These are phyloP conservation scores for Leccinum aurantiacum DNA, from an alignment of 768 basidiomycete genomes.

Conservation along the genomic window DNA sequence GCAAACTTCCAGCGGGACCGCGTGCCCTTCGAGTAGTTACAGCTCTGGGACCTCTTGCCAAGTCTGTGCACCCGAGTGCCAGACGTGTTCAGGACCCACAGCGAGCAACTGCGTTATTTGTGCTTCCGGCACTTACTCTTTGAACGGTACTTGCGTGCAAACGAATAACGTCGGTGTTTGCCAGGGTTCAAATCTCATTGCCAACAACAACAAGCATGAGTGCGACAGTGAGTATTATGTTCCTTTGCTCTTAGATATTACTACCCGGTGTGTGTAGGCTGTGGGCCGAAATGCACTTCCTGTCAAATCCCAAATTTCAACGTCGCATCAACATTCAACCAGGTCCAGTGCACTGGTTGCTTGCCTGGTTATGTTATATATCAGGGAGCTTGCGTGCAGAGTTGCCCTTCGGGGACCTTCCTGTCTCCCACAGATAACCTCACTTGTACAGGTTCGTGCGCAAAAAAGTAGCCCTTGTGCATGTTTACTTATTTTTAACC, in stretches of 20 bases:
- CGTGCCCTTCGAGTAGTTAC: conserved; percentile 70
- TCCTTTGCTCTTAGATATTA: background rate
- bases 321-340: conserved; percentile 59
- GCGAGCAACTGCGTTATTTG: conserved; percentile 76
- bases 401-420: conserved; percentile 75
- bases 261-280: conserved; percentile 46
- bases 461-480: background rate
- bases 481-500: conserved; percentile 10
- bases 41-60: conserved; percentile 53
- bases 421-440: conserved; percentile 68
- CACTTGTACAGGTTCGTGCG: conserved; percentile 66
- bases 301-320: conserved; percentile 76
- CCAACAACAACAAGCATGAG: conserved; percentile 77
- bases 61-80: conserved; percentile 63
- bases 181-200: conserved; percentile 65
- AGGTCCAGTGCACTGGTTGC: conserved; percentile 76
- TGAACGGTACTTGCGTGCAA: conserved; percentile 71
- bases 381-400: conserved; percentile 64
- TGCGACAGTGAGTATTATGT: conserved; percentile 62
- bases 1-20: conserved; percentile 48
- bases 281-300: conserved; percentile 78
- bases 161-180: conserved; percentile 72
- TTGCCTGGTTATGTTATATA: conserved; percentile 74
- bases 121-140: conserved; percentile 54
- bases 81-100: conserved; percentile 66